phyloP scores from a whole-genome alignment of 2,329 filamentous ascomycete genomes.

The Graphiopsis chlorocephala region DNA sequence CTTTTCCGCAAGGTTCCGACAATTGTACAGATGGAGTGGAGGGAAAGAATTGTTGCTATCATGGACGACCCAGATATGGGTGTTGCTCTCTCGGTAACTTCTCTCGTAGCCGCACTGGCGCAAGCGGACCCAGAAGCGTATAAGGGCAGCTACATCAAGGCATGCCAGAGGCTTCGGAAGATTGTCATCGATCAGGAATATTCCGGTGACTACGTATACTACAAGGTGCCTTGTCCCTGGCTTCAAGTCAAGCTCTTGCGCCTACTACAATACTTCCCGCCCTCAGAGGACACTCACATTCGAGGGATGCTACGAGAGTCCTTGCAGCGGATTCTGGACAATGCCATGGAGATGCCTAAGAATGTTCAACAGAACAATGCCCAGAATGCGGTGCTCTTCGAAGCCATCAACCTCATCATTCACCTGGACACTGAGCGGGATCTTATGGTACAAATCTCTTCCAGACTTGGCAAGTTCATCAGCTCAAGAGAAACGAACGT shows the following conservation, averaged over 20 bases:
- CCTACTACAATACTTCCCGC: constrained; percentile 91
- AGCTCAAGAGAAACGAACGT: constrained; percentile 97
- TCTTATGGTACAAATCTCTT: constrained; percentile 93
- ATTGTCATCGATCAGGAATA: constrained; percentile 90
- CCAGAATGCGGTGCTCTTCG: constrained; percentile 95
- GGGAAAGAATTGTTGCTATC: constrained; percentile 94
- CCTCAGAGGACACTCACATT: constrained; percentile 90
- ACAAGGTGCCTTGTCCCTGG: constrained; percentile 99
- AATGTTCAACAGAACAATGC: constrained; percentile 99
- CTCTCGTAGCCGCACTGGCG: constrained; percentile 87
- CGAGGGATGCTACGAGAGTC: constrained; percentile 90
- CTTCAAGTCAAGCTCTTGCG: constrained; percentile 92
- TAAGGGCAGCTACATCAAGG: constrained; percentile 90
- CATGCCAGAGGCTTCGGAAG: constrained; percentile 81
- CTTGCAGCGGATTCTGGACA: constrained; percentile 83
- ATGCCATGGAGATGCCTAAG: constrained; percentile 90
- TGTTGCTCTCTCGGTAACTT: constrained; percentile 91
- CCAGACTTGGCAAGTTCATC: constrained; percentile 88
- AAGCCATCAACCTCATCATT: constrained; percentile 97
- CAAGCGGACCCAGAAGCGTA: constrained; percentile 95
- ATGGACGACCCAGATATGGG: constrained; percentile 97
- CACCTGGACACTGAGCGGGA: constrained; percentile 93
- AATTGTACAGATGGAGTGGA: constrained; percentile 95
- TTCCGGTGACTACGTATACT: constrained; percentile 90
- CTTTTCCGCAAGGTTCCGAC: constrained; percentile 91